Evolutionary conservation across 768 basidiomycete species (phyloP).

Genomic region (Galerina sulciceps): DNA sequence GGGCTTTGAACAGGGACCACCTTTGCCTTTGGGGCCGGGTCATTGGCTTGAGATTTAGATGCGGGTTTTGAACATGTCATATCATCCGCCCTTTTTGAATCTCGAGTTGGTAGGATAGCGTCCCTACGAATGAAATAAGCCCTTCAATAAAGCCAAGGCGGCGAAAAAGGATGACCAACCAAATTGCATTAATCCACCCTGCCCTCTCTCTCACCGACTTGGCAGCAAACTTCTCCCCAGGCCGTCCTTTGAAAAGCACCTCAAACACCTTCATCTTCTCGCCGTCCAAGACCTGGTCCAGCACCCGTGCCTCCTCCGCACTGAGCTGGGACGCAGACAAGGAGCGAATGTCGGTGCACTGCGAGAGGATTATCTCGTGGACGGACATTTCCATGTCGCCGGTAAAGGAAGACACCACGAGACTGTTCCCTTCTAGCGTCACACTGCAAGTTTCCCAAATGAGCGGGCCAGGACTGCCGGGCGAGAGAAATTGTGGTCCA

Average conservation of each 20-base stretch:
- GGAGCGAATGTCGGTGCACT: conserved; percentile 70
- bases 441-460: conserved; percentile 55
- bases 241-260: conserved; percentile 57
- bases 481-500: conserved; percentile 17
- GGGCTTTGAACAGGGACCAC: conserved; percentile 21
- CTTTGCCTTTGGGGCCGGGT: neutral
- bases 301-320: conserved; percentile 44
- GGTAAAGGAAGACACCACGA: conserved; percentile 54
- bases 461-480: conserved; percentile 31
- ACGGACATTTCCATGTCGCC: conserved; percentile 36
- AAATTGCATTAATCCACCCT: conserved; percentile 76
- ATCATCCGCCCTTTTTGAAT: conserved; percentile 2
- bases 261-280: conserved; percentile 64
- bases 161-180: conserved; percentile 44
- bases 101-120: conserved; percentile 47
- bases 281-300: conserved; percentile 32
- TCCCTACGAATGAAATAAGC: conserved; percentile 51
- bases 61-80: neutral
- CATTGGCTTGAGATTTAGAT: too few species aligned
- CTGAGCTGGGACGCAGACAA: conserved; percentile 46
- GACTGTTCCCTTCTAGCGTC: conserved; percentile 33
- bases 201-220: conserved; percentile 65
- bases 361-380: conserved; percentile 50
- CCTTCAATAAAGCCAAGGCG: neutral
- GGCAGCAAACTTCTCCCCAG: conserved; percentile 65